Base-by-base conservation (phyloP, 163 green algal genomes). In the Volvox carteri region DNA sequence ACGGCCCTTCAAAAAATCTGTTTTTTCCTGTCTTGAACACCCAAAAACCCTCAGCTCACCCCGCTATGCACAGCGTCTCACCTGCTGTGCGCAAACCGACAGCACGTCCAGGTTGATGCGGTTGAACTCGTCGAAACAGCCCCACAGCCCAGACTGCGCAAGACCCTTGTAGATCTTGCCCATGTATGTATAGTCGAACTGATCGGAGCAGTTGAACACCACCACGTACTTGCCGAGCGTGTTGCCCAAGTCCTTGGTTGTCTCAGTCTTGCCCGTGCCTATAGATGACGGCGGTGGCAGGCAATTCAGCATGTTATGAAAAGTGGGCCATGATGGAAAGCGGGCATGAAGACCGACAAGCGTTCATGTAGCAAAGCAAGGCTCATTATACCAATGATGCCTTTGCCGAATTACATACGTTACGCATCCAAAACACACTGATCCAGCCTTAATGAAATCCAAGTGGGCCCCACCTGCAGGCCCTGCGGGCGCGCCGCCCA, bases 151-250 rank as follows among this genome's bases (percentile, higher is more conserved):
- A 30, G 89, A 95, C 93, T 99, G 97, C 4, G 97, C 97, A 79
- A 99, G 93, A 50, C 97, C 97, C 94, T 98, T 98, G 95, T 98
- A 99, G 92, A 99, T 99, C 92, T 98, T 99, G 89, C 97, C 97
- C 95, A 98, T 98, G 89, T 95, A 96, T 86, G 96, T 97, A 94
- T 97, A 97, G 93, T 98, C 96, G 48, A 88, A 88, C 81, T 88
- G 97, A 91, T 99, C 97, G 50, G 93, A 97, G 94, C 97, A 99
- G 95, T 99, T 99, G 94, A 99, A 99, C 56, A 99, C 97, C 33
- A 99, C 96, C 42, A 99, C 97, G 85, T 98, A 99, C 93, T 98
- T 98, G 77, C 97, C 97, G 84, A 99, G 92, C 7, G 96, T 98
- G 93, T 96, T 97, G 68, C 97, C 97, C 79, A 99, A 92, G 86